Evolutionary conservation across 2,329 filamentous ascomycete species (phyloP), one percentile per base, ranked within the genome.

Genomic region (Sporothrix pallida): DNA sequence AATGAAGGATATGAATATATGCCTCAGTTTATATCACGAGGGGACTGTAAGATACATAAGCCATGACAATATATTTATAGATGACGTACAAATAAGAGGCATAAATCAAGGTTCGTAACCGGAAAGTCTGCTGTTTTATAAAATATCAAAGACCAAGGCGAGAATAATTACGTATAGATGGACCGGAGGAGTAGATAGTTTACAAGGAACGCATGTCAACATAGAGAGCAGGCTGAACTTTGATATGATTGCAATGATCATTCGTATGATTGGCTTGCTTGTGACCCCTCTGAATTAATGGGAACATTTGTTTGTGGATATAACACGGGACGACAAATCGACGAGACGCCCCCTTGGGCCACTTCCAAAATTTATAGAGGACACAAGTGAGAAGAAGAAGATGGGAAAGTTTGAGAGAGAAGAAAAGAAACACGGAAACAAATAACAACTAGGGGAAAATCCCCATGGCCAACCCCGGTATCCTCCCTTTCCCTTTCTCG

Each of bases 1-100:
- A 81, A 71, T 83, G 60, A 72, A 1, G 72, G 78, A n/a, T n/a
- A 42, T 13, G n/a, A 3, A 12, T 9, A 23, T 12, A 58, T 31
- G 23, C 5, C 5, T 50, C 12, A 13, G 3, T 20, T 20, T 20
- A 54, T 23, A 23, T n/a, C 3, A 12, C 9, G 1, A 65, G 7
- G 26, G n/a, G 15, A 13, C 15, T 46, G 60, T 46, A 46, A n/a
- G 60, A 65, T 46, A 46, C 3, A 13, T 0, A 23, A 37, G 31
- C 2, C 31, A 37, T 5, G 31, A 7, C 31, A 37, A 37, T 37
- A 37, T 37, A 37, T 37, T 37, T 7, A 37, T 3, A 37, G 2
- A 7, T 37, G 2, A 37, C 31, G 31, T 2, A 7, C 2, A 37
- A 37, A 37, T 37, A 37, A 6, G 31, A 37, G 31, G 31, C 31